Percentiles rank a stretch among this genome's conserved stretches.
Evolutionary conservation across 371 early-diverging fungal genomes (phyloP).

Genomic region (Rhizopus delemar): DNA sequence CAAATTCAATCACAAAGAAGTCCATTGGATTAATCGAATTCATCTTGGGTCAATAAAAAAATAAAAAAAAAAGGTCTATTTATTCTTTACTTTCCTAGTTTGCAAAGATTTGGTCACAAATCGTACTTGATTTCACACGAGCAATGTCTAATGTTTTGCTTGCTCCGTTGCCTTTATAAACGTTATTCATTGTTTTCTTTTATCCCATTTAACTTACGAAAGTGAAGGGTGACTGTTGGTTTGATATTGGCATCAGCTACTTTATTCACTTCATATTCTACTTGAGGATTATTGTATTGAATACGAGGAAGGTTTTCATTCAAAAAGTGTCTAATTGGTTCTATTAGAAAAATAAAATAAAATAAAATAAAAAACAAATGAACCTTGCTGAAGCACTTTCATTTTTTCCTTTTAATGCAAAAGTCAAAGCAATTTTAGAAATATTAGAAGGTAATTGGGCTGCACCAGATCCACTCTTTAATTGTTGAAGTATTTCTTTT

Average conservation of each 20-base stretch:
- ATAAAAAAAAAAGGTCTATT: not conserved
- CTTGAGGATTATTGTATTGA: slow-evolving; percentile 62
- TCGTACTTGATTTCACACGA: slow-evolving; percentile 51
- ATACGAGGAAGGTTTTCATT: slow-evolving; percentile 63
- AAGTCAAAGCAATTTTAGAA: slow-evolving; percentile 57
- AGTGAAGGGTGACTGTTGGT: slow-evolving; percentile 59
- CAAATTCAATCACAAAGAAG: not conserved
- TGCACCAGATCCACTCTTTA: slow-evolving; percentile 55
- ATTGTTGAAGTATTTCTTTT: slow-evolving; percentile 33
- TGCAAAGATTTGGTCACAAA: slow-evolving; percentile 54
- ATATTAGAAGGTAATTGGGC: slow-evolving; percentile 50
- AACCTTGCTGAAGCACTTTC: slow-evolving; percentile 66
- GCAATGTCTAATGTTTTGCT: slow-evolving; percentile 53
- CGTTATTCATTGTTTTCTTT: not conserved
- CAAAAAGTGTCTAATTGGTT: slow-evolving; percentile 54
- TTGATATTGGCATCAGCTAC: slow-evolving; percentile 46
- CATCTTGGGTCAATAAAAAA: not conserved
- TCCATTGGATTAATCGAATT: not conserved
- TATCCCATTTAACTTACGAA: slow-evolving; percentile 37
- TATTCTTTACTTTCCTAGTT: slow-evolving; percentile 1
- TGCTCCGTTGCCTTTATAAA: slow-evolving; percentile 38
- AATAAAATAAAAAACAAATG: not conserved
- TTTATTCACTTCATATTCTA: slow-evolving; percentile 56
- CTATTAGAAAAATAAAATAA: not conserved
- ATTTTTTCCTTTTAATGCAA: slow-evolving; percentile 54